phyloP scores from a whole-genome alignment of 2,329 filamentous ascomycete genomes.

The Fusarium anthophilum region DNA sequence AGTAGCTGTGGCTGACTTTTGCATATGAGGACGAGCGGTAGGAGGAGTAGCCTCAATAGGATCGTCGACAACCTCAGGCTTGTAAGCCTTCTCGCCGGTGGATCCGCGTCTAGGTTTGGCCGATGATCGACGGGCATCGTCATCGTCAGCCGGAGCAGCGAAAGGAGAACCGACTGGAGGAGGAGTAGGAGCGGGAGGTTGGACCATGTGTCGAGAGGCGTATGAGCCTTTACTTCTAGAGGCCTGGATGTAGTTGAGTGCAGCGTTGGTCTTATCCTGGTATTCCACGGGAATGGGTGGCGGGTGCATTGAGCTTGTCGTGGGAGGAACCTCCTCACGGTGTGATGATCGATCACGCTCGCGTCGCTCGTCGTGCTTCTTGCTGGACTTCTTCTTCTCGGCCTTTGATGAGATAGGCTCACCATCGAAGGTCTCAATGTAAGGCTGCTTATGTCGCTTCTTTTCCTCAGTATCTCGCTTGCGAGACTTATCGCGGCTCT shows the following conservation, averaged over 20 bases:
- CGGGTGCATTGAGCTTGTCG: conserved; percentile 30
- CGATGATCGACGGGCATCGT: conserved; percentile 48
- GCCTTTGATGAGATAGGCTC: conserved; percentile 31
- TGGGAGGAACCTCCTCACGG: conserved; percentile 44
- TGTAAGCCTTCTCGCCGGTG: conserved; percentile 46
- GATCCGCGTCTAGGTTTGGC: conserved; percentile 49
- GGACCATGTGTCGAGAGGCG: conserved; percentile 29
- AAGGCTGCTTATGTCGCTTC: conserved; percentile 47
- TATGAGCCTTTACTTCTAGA: conserved; percentile 44
- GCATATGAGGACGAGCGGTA: conserved; percentile 41
- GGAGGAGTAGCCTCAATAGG: conserved; percentile 46
- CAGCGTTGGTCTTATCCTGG: conserved; percentile 23
- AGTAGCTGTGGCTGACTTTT: conserved; percentile 40
- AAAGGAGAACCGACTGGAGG: conserved; percentile 47
- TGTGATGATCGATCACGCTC: conserved; percentile 49
- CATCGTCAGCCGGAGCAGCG: conserved; percentile 44
- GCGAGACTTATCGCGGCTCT: conserved; percentile 51
- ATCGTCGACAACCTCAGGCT: conserved; percentile 48
- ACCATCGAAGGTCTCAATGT: conserved; percentile 49
- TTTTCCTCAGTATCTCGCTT: conserved; percentile 51
- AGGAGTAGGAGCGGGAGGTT: conserved; percentile 50
- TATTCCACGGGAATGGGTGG: conserved; percentile 40
- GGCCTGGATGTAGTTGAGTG: conserved; percentile 46
- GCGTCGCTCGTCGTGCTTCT: conserved; percentile 51
- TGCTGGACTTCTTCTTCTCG: conserved; percentile 53